Evolutionary conservation across 2,329 filamentous ascomycete genomes (phyloP).

Genomic region (Eutypa lata): DNA sequence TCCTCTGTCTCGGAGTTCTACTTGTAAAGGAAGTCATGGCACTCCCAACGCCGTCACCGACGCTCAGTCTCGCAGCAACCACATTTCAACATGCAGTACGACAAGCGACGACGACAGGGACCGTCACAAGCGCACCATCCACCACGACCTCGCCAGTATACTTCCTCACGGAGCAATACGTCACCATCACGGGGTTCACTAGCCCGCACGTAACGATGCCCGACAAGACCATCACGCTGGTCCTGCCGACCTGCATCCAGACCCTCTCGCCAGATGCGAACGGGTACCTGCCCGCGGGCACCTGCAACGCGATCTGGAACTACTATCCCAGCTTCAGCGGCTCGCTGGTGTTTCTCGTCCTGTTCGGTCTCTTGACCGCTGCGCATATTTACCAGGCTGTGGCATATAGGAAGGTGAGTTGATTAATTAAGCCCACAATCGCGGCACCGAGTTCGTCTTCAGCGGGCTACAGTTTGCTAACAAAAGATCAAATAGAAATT

Average conservation of each 20-base stretch:
- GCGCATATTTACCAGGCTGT: constrained; percentile 19
- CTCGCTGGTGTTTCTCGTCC: constrained; percentile 22
- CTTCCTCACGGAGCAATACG: constrained; percentile 27
- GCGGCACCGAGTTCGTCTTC: too few relatives aligned
- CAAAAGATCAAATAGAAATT: constrained; percentile 19
- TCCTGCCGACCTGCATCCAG: constrained; percentile 33
- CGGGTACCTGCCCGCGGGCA: constrained; percentile 30
- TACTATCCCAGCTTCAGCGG: constrained; percentile 32
- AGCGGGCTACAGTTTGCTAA: background rate
- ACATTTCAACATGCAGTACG: constrained; percentile 2
- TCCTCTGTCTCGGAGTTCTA: too few relatives aligned
- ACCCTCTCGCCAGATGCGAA: constrained; percentile 31
- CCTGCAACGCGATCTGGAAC: constrained; percentile 26
- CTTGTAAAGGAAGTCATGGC: too few relatives aligned
- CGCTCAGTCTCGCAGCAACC: too few relatives aligned
- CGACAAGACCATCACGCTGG: constrained; percentile 29
- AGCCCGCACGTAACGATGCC: constrained; percentile 24
- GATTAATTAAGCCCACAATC: background rate
- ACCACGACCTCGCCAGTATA: constrained; percentile 2
- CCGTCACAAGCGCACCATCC: constrained; percentile 3
- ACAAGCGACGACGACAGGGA: constrained; percentile 3
- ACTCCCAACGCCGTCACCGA: too few relatives aligned
- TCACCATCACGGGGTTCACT: constrained; percentile 26
- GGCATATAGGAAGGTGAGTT: constrained; percentile 20
- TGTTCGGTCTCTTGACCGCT: constrained; percentile 22